phyloP scores from a whole-genome alignment of 1,284 basidiomycete species.

The Puccinia hordei region DNA sequence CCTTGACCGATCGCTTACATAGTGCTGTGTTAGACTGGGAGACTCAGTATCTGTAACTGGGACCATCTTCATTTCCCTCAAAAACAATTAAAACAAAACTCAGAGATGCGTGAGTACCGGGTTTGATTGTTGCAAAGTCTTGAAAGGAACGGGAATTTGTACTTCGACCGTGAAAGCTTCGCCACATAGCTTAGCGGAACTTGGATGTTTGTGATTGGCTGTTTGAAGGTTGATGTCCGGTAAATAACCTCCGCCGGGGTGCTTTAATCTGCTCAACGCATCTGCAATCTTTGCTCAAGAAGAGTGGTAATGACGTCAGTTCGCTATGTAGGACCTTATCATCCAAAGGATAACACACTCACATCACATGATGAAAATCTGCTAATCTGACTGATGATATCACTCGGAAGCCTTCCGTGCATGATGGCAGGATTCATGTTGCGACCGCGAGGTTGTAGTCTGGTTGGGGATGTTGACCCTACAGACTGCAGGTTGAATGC shows the following conservation, averaged over 20 bases:
- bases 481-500: too few relatives aligned
- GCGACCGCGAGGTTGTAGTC: too few relatives aligned
- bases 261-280: conserved; percentile 79
- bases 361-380: conserved; percentile 44
- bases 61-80: conserved; percentile 66
- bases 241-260: conserved; percentile 75
- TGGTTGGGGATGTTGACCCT: conserved; percentile 1
- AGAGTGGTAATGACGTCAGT: neutral
- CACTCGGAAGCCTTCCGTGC: neutral
- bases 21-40: conserved; percentile 73
- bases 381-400: conserved; percentile 13
- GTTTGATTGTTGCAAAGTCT: conserved; percentile 9
- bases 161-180: conserved; percentile 84
- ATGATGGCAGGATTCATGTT: neutral
- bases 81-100: neutral
- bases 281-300: conserved; percentile 71
- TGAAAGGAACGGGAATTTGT: conserved; percentile 15
- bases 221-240: conserved; percentile 71
- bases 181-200: conserved; percentile 65
- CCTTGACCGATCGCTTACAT: conserved; percentile 61
- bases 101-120: neutral
- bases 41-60: conserved; percentile 66
- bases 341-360: neutral
- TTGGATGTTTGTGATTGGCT: conserved; percentile 61
- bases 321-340: neutral